Evolutionary conservation across 2,329 filamentous ascomycete genomes (phyloP).

Genomic region (Trichophyton rubrum): DNA sequence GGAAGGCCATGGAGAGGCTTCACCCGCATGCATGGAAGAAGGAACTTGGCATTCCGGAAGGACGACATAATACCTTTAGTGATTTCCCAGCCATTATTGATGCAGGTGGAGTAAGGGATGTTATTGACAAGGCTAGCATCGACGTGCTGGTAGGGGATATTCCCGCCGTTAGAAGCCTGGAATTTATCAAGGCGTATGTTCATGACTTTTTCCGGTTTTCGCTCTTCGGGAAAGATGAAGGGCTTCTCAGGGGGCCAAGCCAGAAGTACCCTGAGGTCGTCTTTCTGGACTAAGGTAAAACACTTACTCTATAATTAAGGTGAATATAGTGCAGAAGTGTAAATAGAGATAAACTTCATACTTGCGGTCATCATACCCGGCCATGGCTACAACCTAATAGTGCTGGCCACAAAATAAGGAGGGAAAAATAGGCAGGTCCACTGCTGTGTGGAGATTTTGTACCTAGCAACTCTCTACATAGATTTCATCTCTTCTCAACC

Average conservation of each 20-base stretch:
- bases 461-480: background rate
- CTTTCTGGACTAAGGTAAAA: background rate
- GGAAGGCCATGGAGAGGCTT: conserved; percentile 8
- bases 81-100: conserved; percentile 15
- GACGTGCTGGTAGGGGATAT: background rate
- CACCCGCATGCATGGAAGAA: conserved; percentile 11
- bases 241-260: background rate
- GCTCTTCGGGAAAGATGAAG: conserved; percentile 1
- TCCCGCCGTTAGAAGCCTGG: background rate
- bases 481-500: background rate
- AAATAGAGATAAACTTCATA: too few species aligned
- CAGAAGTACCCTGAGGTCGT: background rate
- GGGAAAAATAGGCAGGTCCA: background rate
- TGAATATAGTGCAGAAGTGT: too few species aligned
- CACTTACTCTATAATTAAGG: background rate
- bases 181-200: background rate
- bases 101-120: background rate
- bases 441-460: background rate
- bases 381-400: too few species aligned
- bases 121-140: background rate
- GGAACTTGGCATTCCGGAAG: conserved; percentile 11
- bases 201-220: conserved; percentile 3
- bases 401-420: too few species aligned
- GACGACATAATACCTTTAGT: conserved; percentile 13
- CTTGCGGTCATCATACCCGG: too few species aligned